Conservation (phyloP, 495 filamentous ascomycete species). For the Lophiostoma macrostomum region DNA sequence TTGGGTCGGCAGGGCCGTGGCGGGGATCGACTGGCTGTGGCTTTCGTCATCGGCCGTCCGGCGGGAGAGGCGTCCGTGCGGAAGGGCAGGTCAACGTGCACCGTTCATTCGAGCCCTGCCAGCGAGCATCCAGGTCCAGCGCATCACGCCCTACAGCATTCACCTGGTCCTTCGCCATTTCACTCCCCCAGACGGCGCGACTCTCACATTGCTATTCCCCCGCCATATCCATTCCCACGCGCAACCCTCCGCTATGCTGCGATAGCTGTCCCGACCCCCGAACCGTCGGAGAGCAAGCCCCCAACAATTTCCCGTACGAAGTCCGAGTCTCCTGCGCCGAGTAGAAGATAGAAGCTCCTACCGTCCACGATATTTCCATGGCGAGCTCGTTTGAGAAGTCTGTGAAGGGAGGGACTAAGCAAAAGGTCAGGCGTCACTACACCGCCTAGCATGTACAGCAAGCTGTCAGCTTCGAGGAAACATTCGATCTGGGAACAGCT, state of each 20-base stretch:
- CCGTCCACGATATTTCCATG: constrained; percentile 29
- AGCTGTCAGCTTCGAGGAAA: no score
- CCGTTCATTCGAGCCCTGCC: neutral
- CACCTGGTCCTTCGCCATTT: neutral
- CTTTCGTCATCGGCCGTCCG: constrained; percentile 3
- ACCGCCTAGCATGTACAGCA: no score
- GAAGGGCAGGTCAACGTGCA: constrained; percentile 9
- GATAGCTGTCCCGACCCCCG: constrained; percentile 5
- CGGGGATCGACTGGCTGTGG: neutral
- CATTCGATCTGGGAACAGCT: no score
- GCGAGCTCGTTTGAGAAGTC: constrained; percentile 48
- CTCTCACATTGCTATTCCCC: neutral
- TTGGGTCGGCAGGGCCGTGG: neutral
- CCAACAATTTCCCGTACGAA: neutral
- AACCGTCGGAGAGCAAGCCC: constrained; percentile 5
- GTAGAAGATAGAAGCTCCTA: neutral
- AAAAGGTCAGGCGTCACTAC: constrained; percentile 78
- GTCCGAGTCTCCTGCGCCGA: neutral
- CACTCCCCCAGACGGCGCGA: neutral
- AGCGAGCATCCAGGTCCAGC: no score
- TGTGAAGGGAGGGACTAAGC: constrained; percentile 51
- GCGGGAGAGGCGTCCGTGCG: neutral
- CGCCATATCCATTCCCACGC: constrained; percentile 22
- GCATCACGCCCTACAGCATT: no score
- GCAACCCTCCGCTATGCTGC: constrained; percentile 11